Base-by-base conservation (phyloP, 2,329 filamentous ascomycete genomes). In the Ascochyta koolunga region DNA sequence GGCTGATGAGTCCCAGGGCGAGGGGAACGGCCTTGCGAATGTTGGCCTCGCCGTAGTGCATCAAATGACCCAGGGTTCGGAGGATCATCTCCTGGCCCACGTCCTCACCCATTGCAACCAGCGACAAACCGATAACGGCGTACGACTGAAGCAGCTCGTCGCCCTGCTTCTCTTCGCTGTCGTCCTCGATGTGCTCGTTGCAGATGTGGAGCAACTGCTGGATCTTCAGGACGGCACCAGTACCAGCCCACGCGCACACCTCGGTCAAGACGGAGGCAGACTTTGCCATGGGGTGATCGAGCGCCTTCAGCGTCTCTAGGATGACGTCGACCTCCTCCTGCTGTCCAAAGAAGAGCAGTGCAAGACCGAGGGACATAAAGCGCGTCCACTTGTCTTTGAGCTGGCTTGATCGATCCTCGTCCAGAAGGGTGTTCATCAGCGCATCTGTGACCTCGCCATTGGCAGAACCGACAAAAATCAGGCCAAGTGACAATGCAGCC, bases 281-380 rank as follows among this genome's bases (percentile, higher is more conserved):
- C 77, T 95, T 95, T 18, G 93, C 91, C 87, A 97, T 96, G 21
- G 95, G 93, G 73, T 98, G 93, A 61, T 98, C 93, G 48, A 98
- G 92, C 22, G 90, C 95, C 81, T 98, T 99, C 50, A 99, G 83
- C 0, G 95, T 96, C 79, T 99, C 95, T 27, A 98, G 80, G 62
- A 98, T 93, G 53, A 98, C 93, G 68, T 99, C 95, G n/a, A 98
- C 95, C 75, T 98, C 93, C 76, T 99, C 95, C 77, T 99, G 95
- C 61, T 91, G 89, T 33, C 95, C 95, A 67, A 99, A 98, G 83
- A 92, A 99, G 24, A 99, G 82, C 22, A 99, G 83, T 1, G 93
- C 95, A 59, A 99, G 83, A 61, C 95, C 95, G 36, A 99, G 87
- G 18, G 91, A 93, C 80, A 99, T 89, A 79, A 99, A 99, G 16